Percentiles rank a stretch among this genome's conserved stretches.
Conservation (phyloP, 176 grass and related monocot species). For the Cenchrus fungigraminus region DNA sequence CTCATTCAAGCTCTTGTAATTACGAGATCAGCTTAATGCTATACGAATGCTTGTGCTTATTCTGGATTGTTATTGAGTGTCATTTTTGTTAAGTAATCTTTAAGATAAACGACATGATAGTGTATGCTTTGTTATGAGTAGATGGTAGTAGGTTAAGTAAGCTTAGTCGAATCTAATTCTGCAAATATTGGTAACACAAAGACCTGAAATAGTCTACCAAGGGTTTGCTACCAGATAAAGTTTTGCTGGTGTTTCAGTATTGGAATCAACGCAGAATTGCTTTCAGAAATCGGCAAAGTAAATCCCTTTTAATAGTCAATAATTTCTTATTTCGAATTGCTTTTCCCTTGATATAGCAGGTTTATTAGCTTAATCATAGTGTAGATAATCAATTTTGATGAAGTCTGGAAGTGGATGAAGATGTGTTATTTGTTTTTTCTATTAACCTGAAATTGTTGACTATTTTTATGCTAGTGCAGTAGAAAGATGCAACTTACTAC, state of each 20-base stretch:
- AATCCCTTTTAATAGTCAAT: neutral
- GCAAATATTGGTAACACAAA: conserved; percentile 8
- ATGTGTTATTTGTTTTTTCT: neutral
- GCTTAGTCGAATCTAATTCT: neutral
- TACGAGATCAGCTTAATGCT: neutral
- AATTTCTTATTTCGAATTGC: neutral
- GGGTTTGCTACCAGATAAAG: neutral
- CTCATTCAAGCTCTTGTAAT: conserved; percentile 19
- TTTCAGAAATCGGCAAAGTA: neutral
- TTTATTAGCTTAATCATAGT: conserved; percentile 20
- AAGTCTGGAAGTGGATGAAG: neutral
- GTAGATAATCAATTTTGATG: neutral
- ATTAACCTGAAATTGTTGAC: neutral
- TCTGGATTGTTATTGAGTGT: neutral
- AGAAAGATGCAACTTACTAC: neutral
- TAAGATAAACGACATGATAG: neutral
- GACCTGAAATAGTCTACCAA: neutral
- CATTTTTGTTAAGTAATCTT: conserved; percentile 2
- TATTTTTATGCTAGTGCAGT: neutral
- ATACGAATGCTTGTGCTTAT: neutral
- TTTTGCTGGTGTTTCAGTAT: neutral
- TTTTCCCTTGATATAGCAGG: neutral
- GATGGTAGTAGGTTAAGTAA: neutral
- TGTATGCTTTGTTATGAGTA: conserved; percentile 1
- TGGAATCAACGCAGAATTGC: neutral